A percentile compares a stretch with the other conserved stretches of the same genome.
Conservation (phyloP, 192 early-diverging fungal species). For the Coemansia interrupta region DNA sequence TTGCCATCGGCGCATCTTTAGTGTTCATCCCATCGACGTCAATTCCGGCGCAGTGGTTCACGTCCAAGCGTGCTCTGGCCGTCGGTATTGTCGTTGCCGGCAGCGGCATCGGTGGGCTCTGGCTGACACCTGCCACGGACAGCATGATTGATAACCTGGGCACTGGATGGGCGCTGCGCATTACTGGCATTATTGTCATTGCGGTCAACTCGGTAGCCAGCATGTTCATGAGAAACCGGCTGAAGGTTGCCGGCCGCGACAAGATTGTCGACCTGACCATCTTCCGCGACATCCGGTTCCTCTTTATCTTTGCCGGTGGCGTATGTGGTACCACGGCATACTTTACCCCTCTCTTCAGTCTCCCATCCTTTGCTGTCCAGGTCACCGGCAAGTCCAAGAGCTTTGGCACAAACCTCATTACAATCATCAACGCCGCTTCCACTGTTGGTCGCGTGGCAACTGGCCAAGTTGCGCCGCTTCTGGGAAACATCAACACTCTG, state of each 20-base stretch:
- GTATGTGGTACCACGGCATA: constrained; percentile 58
- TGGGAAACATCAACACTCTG: constrained; percentile 64
- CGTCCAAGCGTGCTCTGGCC: constrained; percentile 49
- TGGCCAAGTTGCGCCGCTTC: constrained; percentile 56
- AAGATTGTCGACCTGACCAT: constrained; percentile 46
- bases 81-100: constrained; percentile 54
- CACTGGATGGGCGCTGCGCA: constrained; percentile 54
- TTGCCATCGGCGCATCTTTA: constrained; percentile 47
- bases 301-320: constrained; percentile 38
- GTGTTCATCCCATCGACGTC: constrained; percentile 51
- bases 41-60: constrained; percentile 57
- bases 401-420: constrained; percentile 57
- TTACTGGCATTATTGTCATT: constrained; percentile 47
- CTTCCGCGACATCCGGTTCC: constrained; percentile 44
- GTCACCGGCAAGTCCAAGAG: constrained; percentile 33
- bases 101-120: constrained; percentile 55
- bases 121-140: constrained; percentile 48
- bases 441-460: constrained; percentile 61
- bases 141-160: constrained; percentile 49
- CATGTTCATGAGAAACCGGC: constrained; percentile 44
- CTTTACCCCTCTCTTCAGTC: constrained; percentile 58
- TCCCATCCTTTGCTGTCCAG: constrained; percentile 35
- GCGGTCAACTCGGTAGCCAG: constrained; percentile 38
- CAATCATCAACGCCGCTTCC: constrained; percentile 63
- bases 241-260: constrained; percentile 13